Evolutionary conservation across 1,284 basidiomycete species (phyloP).

Genomic region (Megacollybia platyphylla): DNA sequence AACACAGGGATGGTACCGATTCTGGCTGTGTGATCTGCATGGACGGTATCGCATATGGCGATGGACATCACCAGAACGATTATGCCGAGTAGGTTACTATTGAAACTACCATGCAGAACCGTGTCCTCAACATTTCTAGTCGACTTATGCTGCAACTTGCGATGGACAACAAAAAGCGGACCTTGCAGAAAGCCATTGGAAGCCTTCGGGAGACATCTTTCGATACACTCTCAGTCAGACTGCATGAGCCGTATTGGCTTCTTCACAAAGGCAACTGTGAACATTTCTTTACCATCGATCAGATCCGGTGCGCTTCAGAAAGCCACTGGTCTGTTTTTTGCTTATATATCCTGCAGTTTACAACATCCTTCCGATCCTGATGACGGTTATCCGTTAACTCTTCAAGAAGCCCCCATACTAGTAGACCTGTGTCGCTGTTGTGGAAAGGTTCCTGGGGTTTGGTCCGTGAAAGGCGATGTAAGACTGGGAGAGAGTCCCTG

Average conservation of each 20-base stretch:
- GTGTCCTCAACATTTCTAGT: conserved; percentile 19
- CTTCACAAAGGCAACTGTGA: conserved; percentile 73
- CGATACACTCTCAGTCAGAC: conserved; percentile 38
- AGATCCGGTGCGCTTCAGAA: conserved; percentile 43
- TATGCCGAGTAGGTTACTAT: conserved; percentile 43
- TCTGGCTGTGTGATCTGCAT: conserved; percentile 42
- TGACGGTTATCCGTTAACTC: conserved; percentile 50
- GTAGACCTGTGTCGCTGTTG: conserved; percentile 57
- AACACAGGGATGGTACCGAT: conserved; percentile 6
- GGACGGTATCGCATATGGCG: conserved; percentile 45
- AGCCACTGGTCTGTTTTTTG: background rate
- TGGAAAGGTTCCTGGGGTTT: conserved; percentile 51
- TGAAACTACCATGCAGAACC: background rate
- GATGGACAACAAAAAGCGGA: conserved; percentile 14
- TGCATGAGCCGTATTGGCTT: conserved; percentile 71
- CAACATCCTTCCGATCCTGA: conserved; percentile 40
- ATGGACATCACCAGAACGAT: conserved; percentile 30
- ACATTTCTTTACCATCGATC: conserved; percentile 62
- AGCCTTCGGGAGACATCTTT: conserved; percentile 36
- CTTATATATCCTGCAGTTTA: conserved; percentile 24
- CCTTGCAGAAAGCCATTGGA: conserved; percentile 23
- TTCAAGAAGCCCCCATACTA: conserved; percentile 48
- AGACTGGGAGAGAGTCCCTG: conserved; percentile 68
- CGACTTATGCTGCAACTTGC: conserved; percentile 32
- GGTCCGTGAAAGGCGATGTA: conserved; percentile 54